These are phyloP conservation scores for Colletotrichum limetticola DNA, from an alignment of 2,329 filamentous ascomycete genomes.

Conservation along the genomic window DNA sequence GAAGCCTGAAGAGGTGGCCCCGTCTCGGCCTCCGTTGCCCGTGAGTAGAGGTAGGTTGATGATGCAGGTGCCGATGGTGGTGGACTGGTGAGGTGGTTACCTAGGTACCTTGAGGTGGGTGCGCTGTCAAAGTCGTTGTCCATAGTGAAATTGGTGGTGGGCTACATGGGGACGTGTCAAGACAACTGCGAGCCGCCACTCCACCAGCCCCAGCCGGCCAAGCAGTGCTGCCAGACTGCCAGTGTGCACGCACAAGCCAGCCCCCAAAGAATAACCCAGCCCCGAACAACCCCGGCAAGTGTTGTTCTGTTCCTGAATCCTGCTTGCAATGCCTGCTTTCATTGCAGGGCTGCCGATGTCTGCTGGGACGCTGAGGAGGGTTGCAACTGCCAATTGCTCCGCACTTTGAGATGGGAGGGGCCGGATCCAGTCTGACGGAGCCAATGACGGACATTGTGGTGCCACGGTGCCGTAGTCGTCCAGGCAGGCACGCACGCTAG, in stretches of 20 bases:
- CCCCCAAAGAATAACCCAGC: constrained; percentile 6
- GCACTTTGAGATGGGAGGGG: constrained; percentile 1
- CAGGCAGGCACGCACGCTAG: constrained; percentile 7
- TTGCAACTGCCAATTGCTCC: not conserved
- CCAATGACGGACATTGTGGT: constrained; percentile 18
- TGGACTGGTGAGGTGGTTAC: not conserved
- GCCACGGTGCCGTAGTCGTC: not conserved
- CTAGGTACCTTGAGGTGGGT: not conserved
- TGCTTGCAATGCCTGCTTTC: constrained; percentile 1
- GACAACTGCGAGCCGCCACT: not conserved
- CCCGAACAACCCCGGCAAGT: not conserved
- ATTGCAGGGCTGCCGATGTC: constrained; percentile 28
- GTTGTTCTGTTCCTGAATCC: constrained; percentile 26
- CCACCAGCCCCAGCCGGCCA: constrained; percentile 5
- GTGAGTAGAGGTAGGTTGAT: not conserved
- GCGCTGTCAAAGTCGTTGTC: not conserved
- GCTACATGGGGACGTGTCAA: not conserved
- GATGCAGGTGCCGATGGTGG: not conserved
- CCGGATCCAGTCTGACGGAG: constrained; percentile 27
- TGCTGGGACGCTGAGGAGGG: not conserved
- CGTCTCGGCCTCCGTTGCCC: not conserved
- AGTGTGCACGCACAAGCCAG: not conserved
- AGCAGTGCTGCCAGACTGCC: too few species aligned
- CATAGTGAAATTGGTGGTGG: not conserved
- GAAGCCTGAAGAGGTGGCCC: not conserved